phyloP scores from a whole-genome alignment of 1,284 basidiomycete genomes.

The Austroboletus novae-zelandiae region DNA sequence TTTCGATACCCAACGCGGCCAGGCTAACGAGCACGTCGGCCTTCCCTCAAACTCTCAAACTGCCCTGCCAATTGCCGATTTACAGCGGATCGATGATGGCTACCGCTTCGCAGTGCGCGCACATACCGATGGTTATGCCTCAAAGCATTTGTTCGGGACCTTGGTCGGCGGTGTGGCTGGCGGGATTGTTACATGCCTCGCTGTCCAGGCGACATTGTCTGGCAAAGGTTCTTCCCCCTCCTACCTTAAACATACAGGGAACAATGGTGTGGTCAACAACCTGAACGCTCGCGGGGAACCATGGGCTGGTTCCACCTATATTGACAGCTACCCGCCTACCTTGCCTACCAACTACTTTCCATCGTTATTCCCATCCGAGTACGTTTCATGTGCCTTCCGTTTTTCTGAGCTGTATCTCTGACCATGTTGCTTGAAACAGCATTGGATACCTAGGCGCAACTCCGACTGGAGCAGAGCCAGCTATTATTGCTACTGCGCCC shows the following conservation, averaged over 20 bases:
- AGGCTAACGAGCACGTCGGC: conserved; percentile 14
- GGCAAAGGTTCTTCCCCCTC: no score
- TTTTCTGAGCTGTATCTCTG: background rate
- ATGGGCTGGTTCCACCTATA: background rate
- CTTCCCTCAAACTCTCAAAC: conserved; percentile 19
- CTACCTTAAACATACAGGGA: no score
- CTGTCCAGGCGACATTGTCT: no score
- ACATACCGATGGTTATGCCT: background rate
- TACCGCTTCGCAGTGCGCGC: background rate
- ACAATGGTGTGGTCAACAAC: background rate
- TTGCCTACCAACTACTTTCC: background rate
- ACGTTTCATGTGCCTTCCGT: background rate
- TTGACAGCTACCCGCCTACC: background rate
- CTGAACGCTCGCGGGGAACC: background rate
- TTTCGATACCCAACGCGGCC: conserved; percentile 2
- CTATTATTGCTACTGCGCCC: conserved; percentile 76
- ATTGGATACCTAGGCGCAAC: conserved; percentile 83
- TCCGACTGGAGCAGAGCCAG: conserved; percentile 82
- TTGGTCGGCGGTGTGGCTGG: background rate
- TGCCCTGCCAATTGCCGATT: background rate
- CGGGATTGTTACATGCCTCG: no score
- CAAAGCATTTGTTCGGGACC: background rate
- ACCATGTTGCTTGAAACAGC: conserved; percentile 7
- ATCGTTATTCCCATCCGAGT: conserved; percentile 11
- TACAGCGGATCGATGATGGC: background rate